Conservation (phyloP, 768 basidiomycete species). For the Hericium alpestre region DNA sequence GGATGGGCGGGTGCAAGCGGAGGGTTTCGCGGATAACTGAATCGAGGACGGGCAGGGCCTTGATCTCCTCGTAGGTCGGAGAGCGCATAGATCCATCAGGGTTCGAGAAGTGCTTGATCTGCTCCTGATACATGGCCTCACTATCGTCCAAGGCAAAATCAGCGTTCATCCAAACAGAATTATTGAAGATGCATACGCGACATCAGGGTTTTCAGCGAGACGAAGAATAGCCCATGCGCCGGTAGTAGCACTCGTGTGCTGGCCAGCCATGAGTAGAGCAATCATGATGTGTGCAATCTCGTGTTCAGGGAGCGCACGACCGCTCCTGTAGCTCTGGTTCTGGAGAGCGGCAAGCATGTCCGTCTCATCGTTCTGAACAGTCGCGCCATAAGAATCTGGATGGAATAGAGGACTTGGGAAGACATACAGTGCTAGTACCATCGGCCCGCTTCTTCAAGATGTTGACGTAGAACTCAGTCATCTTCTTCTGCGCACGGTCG, state of each 20-base stretch:
- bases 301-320: constrained; percentile 66
- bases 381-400: constrained; percentile 1
- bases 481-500: constrained; percentile 83
- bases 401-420: not conserved
- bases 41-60: constrained; percentile 74
- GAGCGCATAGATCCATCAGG: constrained; percentile 72
- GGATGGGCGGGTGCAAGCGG: constrained; percentile 89
- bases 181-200: constrained; percentile 43
- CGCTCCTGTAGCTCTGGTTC: constrained; percentile 76
- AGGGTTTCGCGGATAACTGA: constrained; percentile 89
- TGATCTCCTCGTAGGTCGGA: constrained; percentile 80
- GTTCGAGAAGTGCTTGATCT: constrained; percentile 68
- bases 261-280: constrained; percentile 97
- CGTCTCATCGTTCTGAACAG: constrained; percentile 46
- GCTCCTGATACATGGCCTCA: constrained; percentile 81
- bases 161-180: not conserved
- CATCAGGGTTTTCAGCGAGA: constrained; percentile 60
- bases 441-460: constrained; percentile 70
- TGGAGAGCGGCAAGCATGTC: constrained; percentile 91
- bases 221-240: constrained; percentile 87
- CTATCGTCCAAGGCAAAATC: constrained; percentile 27
- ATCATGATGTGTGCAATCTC: constrained; percentile 99
- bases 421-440: constrained; percentile 31
- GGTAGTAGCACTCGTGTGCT: constrained; percentile 93
- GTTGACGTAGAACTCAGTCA: constrained; percentile 86